Conservation (phyloP, 164 flowering plant species). For the Malania oleifera region DNA sequence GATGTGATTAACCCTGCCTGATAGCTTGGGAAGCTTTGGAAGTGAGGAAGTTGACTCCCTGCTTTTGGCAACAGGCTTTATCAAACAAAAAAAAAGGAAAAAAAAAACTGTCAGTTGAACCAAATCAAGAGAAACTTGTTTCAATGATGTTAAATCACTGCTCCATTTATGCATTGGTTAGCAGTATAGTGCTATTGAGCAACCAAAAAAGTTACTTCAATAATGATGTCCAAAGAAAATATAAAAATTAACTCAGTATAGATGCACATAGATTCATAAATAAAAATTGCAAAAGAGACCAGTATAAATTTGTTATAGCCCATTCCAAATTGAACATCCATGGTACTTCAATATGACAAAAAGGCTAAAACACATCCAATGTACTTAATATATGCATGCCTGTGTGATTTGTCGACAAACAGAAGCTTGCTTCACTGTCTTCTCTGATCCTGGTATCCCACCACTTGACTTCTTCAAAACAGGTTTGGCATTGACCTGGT, state of each 20-base stretch:
- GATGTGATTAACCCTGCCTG: constrained; percentile 24
- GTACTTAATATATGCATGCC: constrained; percentile 21
- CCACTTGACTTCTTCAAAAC: constrained; percentile 38
- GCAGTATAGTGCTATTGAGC: no score
- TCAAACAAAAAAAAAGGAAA: constrained; percentile 12
- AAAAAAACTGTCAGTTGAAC: constrained; percentile 14
- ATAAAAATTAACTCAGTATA: no score
- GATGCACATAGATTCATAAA: background rate
- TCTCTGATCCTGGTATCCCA: constrained; percentile 32
- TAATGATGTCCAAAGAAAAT: no score
- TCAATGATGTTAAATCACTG: background rate
- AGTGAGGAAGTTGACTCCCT: constrained; percentile 28
- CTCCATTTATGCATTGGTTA: no score
- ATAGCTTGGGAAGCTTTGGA: constrained; percentile 43
- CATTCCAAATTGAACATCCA: background rate
- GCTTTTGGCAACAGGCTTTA: constrained; percentile 25
- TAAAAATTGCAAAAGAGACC: no score
- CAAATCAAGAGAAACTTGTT: background rate
- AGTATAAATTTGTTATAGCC: background rate
- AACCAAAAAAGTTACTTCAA: no score
- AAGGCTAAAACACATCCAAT: background rate
- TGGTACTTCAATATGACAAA: background rate
- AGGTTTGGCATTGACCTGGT: constrained; percentile 37
- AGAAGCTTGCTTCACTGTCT: constrained; percentile 31
- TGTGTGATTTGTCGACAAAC: constrained; percentile 30